These are phyloP conservation scores for Orbilia ellipsospora DNA, from an alignment of 2,329 filamentous ascomycete species.

Conservation along the genomic window DNA sequence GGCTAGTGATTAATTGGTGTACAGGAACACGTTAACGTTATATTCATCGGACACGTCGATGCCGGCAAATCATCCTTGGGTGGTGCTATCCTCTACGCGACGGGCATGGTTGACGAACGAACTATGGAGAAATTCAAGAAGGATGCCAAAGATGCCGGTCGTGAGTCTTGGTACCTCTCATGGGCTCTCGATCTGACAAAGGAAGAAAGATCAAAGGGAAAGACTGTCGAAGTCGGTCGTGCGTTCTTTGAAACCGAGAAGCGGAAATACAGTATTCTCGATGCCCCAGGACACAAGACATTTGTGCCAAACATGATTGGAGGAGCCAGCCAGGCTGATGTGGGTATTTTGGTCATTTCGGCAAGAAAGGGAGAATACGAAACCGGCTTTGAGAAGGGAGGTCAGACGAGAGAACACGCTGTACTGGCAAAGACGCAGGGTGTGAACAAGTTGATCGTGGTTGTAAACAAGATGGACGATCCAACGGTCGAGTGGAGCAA, in stretches of 20 bases:
- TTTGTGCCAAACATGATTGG: constrained; percentile 99
- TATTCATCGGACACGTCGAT: constrained; percentile 98
- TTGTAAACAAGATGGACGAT: constrained; percentile 99
- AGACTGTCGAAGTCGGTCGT: constrained; percentile 96
- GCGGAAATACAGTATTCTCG: constrained; percentile 93
- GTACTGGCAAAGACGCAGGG: constrained; percentile 98
- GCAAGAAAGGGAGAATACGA: constrained; percentile 98
- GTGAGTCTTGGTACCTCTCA: constrained; percentile 98
- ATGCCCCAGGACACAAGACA: constrained; percentile 97
- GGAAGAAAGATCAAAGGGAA: constrained; percentile 94
- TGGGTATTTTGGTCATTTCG: constrained; percentile 94
- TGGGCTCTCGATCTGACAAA: constrained; percentile 98
- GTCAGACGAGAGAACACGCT: constrained; percentile 96
- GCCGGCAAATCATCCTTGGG: constrained; percentile 97
- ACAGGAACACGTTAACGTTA: constrained; percentile 84
- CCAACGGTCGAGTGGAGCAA: constrained; percentile 95
- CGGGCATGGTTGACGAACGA: constrained; percentile 99
- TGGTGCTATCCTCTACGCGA: constrained; percentile 89
- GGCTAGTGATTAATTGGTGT: background rate
- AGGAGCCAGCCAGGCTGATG: constrained; percentile 89
- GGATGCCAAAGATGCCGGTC: constrained; percentile 93
- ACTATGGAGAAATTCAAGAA: constrained; percentile 98
- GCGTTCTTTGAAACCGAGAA: constrained; percentile 98
- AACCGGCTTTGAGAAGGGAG: constrained; percentile 95
- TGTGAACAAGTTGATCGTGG: constrained; percentile 94